These are phyloP conservation scores for Priceomyces medius DNA, from an alignment of 805 yeast species.

Conservation along the genomic window DNA sequence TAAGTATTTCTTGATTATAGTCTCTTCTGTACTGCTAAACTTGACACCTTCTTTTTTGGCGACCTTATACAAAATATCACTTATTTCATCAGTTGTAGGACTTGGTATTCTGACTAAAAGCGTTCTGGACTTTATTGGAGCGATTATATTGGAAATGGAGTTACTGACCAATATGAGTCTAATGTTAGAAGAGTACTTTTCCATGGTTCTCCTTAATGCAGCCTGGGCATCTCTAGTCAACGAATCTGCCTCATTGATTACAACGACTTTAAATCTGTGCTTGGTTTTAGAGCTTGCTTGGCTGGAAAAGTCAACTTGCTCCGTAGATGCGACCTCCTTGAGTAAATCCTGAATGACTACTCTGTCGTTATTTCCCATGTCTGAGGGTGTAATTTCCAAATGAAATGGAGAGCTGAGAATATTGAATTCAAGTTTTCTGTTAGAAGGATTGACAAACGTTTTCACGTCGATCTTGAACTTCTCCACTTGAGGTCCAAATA, in stretches of 20 bases:
- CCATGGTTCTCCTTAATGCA: slow-evolving; percentile 94
- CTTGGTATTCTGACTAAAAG: slow-evolving; percentile 83
- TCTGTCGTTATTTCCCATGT: slow-evolving; percentile 93
- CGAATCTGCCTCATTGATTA: slow-evolving; percentile 89
- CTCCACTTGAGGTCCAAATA: slow-evolving; percentile 81
- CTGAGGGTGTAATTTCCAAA: slow-evolving; percentile 93
- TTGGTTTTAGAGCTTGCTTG: slow-evolving; percentile 39
- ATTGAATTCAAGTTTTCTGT: slow-evolving; percentile 82
- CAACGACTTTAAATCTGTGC: slow-evolving; percentile 72
- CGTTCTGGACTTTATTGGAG: slow-evolving; percentile 93
- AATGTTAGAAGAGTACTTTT: slow-evolving; percentile 84
- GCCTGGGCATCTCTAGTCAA: slow-evolving; percentile 93
- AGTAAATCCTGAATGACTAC: slow-evolving; percentile 91
- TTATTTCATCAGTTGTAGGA: slow-evolving; percentile 64
- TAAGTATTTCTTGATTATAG: slow-evolving; percentile 35
- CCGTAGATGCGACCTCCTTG: slow-evolving; percentile 93
- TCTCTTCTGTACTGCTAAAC: slow-evolving; percentile 40
- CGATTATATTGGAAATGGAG: slow-evolving; percentile 86
- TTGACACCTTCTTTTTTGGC: slow-evolving; percentile 54
- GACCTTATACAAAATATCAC: slow-evolving; percentile 52
- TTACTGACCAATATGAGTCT: slow-evolving; percentile 83
- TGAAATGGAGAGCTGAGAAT: slow-evolving; percentile 91
- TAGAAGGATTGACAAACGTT: slow-evolving; percentile 70
- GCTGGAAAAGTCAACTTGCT: slow-evolving; percentile 79
- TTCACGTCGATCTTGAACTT: slow-evolving; percentile 84